Base-by-base conservation (phyloP, 352 stramenopile genomes). In the Phytopythium ostracodes region DNA sequence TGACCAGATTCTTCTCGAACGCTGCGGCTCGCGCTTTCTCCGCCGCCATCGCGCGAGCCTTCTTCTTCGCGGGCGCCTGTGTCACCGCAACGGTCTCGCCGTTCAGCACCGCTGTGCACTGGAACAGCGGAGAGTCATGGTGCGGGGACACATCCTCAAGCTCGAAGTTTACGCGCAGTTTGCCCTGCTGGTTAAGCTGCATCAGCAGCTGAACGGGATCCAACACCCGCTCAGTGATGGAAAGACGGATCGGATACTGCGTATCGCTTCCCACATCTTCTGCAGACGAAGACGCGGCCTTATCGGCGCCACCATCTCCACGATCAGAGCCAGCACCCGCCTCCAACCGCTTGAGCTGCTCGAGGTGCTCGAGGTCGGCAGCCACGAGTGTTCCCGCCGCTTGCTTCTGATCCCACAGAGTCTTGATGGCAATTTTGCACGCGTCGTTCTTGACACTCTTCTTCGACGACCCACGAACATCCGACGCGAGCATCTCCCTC, bases 51-150 rank as follows among this genome's bases (percentile, higher is more conserved):
- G 58, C 59, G 46, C 76, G 76, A 18, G 91, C 84, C 64, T 97
- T 98, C 71, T 94, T 92, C 64, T 96, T 96, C 43, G 81, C 74
- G 2, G 91, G 66, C 2, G 74, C 84, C 8, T 62, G 72, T 0
- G 68, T 68, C 17, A 64, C 57, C 25, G 57, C 70, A 7, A 85
- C 61, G 20, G 68, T 14, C 35, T 82, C 63, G 17, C 69, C 76
- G 14, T 89, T 89, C 40, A 92, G 52, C 25, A 71, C 67, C 7
- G 69, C 79, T 0, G 64, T 76, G 62, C 76, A 91, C 52, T 78
- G 66, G 51, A 91, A 92, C 35, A 78, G 64, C 0, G 79, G 73
- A 1, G 64, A 46, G 4, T 73, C 65, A 18, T 70, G 71, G 20
- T 70, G 71, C 17, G 76, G 71, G 29, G 72, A 71, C 11, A 90